These are phyloP conservation scores for Nissolia schottii DNA, from an alignment of 306 rosid species.

Conservation along the genomic window DNA sequence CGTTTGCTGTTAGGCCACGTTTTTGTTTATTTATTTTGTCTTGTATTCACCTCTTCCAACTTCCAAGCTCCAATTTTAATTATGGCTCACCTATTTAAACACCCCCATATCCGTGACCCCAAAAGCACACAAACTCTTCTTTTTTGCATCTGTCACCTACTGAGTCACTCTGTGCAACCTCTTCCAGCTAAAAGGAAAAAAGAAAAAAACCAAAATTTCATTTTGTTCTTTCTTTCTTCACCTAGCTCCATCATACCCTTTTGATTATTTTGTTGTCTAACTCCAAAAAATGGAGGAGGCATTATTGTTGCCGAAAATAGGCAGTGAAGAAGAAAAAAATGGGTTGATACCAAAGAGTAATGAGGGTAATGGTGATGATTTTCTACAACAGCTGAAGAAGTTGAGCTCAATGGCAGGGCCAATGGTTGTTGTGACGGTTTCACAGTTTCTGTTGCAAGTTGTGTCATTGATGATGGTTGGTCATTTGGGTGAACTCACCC, in stretches of 20 bases:
- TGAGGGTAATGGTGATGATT: neutral
- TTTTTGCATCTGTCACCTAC: neutral
- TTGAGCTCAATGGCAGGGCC: slow-evolving; percentile 21
- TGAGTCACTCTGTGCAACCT: too few species aligned
- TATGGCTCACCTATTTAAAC: neutral
- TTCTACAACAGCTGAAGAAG: slow-evolving; percentile 10
- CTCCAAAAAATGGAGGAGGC: neutral
- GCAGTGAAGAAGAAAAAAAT: neutral
- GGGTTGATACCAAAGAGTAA: neutral
- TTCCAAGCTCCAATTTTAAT: too few species aligned
- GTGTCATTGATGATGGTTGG: slow-evolving; percentile 28
- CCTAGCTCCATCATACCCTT: neutral
- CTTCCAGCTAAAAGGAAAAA: neutral
- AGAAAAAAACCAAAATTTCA: too few species aligned
- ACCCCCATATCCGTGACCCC: neutral
- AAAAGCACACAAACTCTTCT: neutral
- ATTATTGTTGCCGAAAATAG: neutral
- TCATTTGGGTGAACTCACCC: slow-evolving; percentile 18
- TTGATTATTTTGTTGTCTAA: neutral
- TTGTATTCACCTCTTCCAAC: neutral
- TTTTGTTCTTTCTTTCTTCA: neutral
- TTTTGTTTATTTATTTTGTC: too few species aligned
- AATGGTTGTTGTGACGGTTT: slow-evolving; percentile 25
- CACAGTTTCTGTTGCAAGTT: slow-evolving; percentile 19
- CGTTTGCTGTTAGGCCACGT: neutral